Evolutionary conservation across 108 stramenopile genomes (phyloP), one percentile per base, ranked within the genome.

Genomic region (Nitzschia inconspicua): DNA sequence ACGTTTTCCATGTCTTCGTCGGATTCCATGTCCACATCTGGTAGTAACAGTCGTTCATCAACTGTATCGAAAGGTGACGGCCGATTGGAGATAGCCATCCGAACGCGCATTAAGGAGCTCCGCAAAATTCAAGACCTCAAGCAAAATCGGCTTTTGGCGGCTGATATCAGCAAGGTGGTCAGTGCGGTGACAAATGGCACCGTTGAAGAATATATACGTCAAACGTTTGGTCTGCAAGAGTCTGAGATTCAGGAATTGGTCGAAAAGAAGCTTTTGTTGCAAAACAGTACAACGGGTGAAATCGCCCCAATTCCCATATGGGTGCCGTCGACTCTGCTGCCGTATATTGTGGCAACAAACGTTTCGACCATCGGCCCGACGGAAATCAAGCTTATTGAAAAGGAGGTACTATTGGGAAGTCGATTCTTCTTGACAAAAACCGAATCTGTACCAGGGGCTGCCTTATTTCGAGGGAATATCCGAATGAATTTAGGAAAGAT

Each of bases 391-490:
- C 30, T 41, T 55, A 63, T 91, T 14, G 70, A 75, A 42, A 40
- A 83, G 22, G 62, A 86, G 14, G 68, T 91, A 7, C 43, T 88
- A 35, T 16, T 53, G 31, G 78, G 66, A 52, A 68, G 69, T 13
- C 55, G 65, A 18, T 88, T 91, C 48, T 66, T 58, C 42, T 71
- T 82, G 51, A 82, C 80, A 3, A 76, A 73, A 1, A 82, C 62
- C 59, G 86, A 84, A 44, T 57, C 53, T n/a, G 73, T 63, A 7
- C 75, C 80, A 16, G 50, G 67, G 0, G 86, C 90, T 27, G 85
- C 86, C 7, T 58, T 88, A 3, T 91, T 78, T 60, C 73, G 86
- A 27, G 90, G 84, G 18, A 83, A 68, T 29, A 53, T 78, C 14
- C 57, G 66, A 18, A 43, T 59, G 22, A 31, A 30, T 1, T 36